A percentile compares a stretch with the other conserved stretches of the same genome.
Evolutionary conservation across 345 rosid species (phyloP).

Genomic region (Brassica carinata): DNA sequence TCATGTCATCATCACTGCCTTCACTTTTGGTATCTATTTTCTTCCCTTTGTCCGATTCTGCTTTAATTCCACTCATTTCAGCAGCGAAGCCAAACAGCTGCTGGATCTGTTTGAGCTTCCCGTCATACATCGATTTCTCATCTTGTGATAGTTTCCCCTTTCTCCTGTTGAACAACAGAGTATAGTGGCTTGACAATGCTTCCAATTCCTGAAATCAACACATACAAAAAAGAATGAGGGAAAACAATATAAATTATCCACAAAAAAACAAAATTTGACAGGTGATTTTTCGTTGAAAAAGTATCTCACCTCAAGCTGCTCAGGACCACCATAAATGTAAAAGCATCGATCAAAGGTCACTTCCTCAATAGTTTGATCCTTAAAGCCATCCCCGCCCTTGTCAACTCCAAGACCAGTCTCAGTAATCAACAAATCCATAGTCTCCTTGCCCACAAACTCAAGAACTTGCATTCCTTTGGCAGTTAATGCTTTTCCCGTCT

Average conservation of each 20-base stretch:
- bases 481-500: slow-evolving; percentile 94
- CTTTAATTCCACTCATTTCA: slow-evolving; percentile 55
- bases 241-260: background rate
- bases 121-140: slow-evolving; percentile 69
- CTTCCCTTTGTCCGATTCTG: slow-evolving; percentile 82
- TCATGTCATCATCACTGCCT: slow-evolving; percentile 73
- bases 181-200: slow-evolving; percentile 84
- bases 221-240: background rate
- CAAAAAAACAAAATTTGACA: background rate
- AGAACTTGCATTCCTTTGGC: slow-evolving; percentile 97
- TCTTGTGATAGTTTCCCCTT: slow-evolving; percentile 79
- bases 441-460: slow-evolving; percentile 93
- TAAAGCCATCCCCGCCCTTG: slow-evolving; percentile 38
- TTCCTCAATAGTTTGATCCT: slow-evolving; percentile 75
- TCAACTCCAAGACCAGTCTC: slow-evolving; percentile 84
- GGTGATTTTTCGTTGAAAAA: background rate
- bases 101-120: slow-evolving; percentile 86
- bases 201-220: slow-evolving; percentile 76
- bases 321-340: slow-evolving; percentile 99
- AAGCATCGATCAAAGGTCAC: slow-evolving; percentile 96
- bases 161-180: slow-evolving; percentile 80
- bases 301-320: slow-evolving; percentile 82
- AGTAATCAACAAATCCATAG: slow-evolving; percentile 80
- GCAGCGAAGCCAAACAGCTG: slow-evolving; percentile 62
- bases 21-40: slow-evolving; percentile 65